These are phyloP conservation scores for Rhizopus microsporus DNA, from an alignment of 371 early-diverging fungal genomes.

Conservation along the genomic window DNA sequence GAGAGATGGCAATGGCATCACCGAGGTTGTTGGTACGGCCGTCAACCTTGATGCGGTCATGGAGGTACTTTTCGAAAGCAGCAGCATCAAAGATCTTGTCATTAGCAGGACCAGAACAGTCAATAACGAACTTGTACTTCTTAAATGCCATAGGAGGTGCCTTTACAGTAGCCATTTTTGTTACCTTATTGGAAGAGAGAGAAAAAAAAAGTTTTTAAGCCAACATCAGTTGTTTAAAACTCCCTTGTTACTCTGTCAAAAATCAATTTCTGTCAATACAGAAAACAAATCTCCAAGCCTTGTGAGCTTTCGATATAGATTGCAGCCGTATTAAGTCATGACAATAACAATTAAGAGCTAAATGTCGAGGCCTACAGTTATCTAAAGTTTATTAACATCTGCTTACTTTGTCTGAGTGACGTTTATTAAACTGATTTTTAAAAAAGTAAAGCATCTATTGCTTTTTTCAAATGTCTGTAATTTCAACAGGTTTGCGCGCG, in stretches of 20 bases:
- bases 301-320: too few species aligned
- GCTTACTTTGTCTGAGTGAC: too few species aligned
- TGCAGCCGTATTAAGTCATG: too few species aligned
- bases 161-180: slow-evolving; percentile 54
- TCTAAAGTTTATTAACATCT: too few species aligned
- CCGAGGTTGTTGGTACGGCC: slow-evolving; percentile 97
- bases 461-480: not conserved
- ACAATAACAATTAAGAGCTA: too few species aligned
- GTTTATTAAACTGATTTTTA: too few species aligned
- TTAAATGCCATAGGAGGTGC: slow-evolving; percentile 40
- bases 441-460: too few species aligned
- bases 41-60: slow-evolving; percentile 97
- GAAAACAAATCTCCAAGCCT: too few species aligned
- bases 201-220: slow-evolving; percentile 8
- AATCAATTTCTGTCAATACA: too few species aligned
- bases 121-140: slow-evolving; percentile 85
- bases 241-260: too few species aligned
- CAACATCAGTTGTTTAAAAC: not conserved
- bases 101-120: slow-evolving; percentile 90
- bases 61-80: slow-evolving; percentile 97
- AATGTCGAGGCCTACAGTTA: too few species aligned
- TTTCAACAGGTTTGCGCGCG: not conserved
- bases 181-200: slow-evolving; percentile 22
- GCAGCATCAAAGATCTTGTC: slow-evolving; percentile 97
- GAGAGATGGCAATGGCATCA: slow-evolving; percentile 83